These are phyloP conservation scores for Trichoderma sp. DNA, from an alignment of 2,329 filamentous ascomycete species.

Conservation along the genomic window DNA sequence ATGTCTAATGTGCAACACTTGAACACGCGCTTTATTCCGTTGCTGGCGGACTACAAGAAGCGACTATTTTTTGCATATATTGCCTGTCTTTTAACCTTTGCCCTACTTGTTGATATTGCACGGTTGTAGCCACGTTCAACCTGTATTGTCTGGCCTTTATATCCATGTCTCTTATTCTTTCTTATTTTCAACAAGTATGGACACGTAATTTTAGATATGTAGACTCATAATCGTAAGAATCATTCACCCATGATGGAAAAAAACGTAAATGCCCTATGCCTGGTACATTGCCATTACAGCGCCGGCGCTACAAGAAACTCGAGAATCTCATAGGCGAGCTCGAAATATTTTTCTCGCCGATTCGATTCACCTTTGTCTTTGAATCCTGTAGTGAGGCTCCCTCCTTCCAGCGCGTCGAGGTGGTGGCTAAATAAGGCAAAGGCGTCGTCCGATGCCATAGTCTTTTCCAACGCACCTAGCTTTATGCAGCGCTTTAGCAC, in stretches of 20 bases:
- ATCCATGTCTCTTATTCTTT: not conserved
- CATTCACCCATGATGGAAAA: not conserved
- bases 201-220: not conserved
- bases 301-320: constrained; percentile 57
- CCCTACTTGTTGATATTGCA: too few relatives aligned
- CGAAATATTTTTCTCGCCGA: constrained; percentile 45
- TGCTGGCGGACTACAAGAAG: too few relatives aligned
- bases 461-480: constrained; percentile 48
- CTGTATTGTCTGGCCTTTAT: not conserved
- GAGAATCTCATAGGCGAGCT: constrained; percentile 58
- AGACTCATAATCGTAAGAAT: not conserved
- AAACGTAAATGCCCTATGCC: not conserved
- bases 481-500: constrained; percentile 60
- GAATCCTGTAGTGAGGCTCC: constrained; percentile 45
- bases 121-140: not conserved
- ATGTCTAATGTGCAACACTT: too few relatives aligned
- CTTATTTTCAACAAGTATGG: not conserved
- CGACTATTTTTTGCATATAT: too few relatives aligned
- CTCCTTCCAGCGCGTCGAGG: constrained; percentile 54
- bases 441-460: constrained; percentile 44
- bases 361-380: constrained; percentile 32
- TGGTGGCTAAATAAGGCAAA: constrained; percentile 52
- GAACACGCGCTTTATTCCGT: too few relatives aligned
- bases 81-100: too few relatives aligned
- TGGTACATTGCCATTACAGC: constrained; percentile 41